Evolutionary conservation across 2,329 filamentous ascomycete genomes (phyloP).

Genomic region (Scorias spongiosa): DNA sequence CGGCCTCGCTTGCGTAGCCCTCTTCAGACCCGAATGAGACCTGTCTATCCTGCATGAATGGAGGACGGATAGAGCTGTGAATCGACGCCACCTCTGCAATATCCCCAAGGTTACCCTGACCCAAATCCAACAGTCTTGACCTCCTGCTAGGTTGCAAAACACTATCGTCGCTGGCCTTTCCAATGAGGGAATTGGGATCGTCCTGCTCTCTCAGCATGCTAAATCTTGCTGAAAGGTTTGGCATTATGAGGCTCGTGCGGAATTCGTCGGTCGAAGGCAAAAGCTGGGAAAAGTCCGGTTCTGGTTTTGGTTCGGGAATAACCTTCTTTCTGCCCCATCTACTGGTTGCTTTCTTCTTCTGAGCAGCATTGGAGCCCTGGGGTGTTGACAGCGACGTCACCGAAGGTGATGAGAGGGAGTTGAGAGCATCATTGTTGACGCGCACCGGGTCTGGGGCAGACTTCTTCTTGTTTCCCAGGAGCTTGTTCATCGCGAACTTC

Average conservation of each 20-base stretch:
- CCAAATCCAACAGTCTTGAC: slow-evolving; percentile 62
- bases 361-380: not conserved
- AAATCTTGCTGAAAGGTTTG: slow-evolving; percentile 82
- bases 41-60: slow-evolving; percentile 44
- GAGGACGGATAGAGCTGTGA: slow-evolving; percentile 43
- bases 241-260: slow-evolving; percentile 90
- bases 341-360: slow-evolving; percentile 18
- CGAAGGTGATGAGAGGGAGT: slow-evolving; percentile 5
- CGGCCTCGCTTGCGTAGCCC: slow-evolving; percentile 48
- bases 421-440: slow-evolving; percentile 8
- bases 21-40: slow-evolving; percentile 51
- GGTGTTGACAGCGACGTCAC: slow-evolving; percentile 6
- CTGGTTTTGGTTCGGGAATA: slow-evolving; percentile 39
- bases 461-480: slow-evolving; percentile 54
- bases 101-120: slow-evolving; percentile 51
- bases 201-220: slow-evolving; percentile 95
- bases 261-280: slow-evolving; percentile 80
- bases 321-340: slow-evolving; percentile 35
- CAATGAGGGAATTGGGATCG: slow-evolving; percentile 73
- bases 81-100: slow-evolving; percentile 87
- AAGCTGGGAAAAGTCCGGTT: slow-evolving; percentile 57
- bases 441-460: slow-evolving; percentile 38
- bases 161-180: slow-evolving; percentile 90
- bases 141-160: slow-evolving; percentile 71
- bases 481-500: slow-evolving; percentile 52